phyloP scores from a whole-genome alignment of 2,329 filamentous ascomycete species.

The Colletotrichum lupini region DNA sequence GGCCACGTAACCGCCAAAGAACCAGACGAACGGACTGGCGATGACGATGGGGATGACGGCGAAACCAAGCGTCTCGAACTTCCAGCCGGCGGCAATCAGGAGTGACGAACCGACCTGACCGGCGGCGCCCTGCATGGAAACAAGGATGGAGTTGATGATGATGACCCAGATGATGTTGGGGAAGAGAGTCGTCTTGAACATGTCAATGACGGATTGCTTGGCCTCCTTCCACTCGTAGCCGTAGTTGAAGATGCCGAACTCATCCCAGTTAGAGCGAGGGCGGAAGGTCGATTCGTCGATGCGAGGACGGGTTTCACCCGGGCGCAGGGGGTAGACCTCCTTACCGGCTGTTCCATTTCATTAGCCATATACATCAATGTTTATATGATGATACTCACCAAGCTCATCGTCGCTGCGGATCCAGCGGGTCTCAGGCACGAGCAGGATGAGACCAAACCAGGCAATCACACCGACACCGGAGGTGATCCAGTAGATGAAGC shows the following conservation, averaged over 20 bases:
- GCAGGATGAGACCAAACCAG: slow-evolving; percentile 47
- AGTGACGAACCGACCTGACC: slow-evolving; percentile 39
- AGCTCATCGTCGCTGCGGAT: slow-evolving; percentile 45
- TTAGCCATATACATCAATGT: neutral
- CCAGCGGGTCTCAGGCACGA: slow-evolving; percentile 51
- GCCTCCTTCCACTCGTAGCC: slow-evolving; percentile 43
- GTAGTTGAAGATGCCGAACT: slow-evolving; percentile 46
- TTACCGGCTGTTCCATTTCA: slow-evolving; percentile 26
- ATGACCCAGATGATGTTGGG: slow-evolving; percentile 49
- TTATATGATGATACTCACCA: slow-evolving; percentile 28
- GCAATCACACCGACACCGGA: slow-evolving; percentile 44
- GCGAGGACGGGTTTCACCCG: slow-evolving; percentile 35
- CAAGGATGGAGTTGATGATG: slow-evolving; percentile 44
- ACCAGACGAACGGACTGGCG: slow-evolving; percentile 35
- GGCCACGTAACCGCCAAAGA: slow-evolving; percentile 45
- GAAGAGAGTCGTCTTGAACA: slow-evolving; percentile 46
- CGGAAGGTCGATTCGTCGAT: slow-evolving; percentile 35
- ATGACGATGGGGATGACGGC: slow-evolving; percentile 36
- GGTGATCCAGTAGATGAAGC: slow-evolving; percentile 49
- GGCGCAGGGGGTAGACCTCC: slow-evolving; percentile 35
- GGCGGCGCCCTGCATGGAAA: slow-evolving; percentile 44
- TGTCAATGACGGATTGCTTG: slow-evolving; percentile 41
- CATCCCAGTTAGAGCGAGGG: slow-evolving; percentile 43
- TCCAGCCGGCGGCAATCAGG: slow-evolving; percentile 41
- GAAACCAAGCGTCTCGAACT: slow-evolving; percentile 44